Base-by-base conservation (phyloP, 2,329 filamentous ascomycete genomes). In the Pseudocercospora eumusae region DNA sequence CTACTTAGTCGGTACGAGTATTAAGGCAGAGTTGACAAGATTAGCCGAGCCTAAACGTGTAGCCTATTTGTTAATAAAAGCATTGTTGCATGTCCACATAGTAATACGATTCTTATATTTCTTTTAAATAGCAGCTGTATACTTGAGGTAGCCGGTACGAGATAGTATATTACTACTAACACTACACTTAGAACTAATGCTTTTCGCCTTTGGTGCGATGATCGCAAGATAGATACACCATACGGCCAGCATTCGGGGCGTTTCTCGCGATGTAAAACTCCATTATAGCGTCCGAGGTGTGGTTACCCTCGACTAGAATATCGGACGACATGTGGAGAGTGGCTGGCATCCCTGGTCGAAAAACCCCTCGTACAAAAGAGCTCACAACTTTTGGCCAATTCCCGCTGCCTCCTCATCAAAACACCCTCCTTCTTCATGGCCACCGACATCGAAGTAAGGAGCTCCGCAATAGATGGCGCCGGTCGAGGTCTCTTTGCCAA, bases 401-500 rank as follows among this genome's bases (percentile, higher is more conserved):
- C 15, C 36, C 36, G 15, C 36, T 7, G 8, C 2, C 36, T 40
- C 15, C 36, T 40, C 36, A 40, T 8, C 36, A 40, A 18, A n/a
- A 18, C 36, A 23, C 25, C 31, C 8, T 21, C 31, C 21, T 27
- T 42, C 25, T 21, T 27, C 36, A 63, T 63, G 61, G 57, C 57
- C 31, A 27, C 60, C 56, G 60, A 71, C 57, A 63, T 71, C 21
- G 64, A 70, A 55, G 61, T 70, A 21, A 64, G 63, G 36, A 54
- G 64, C 40, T 70, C 68, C 36, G 58, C 59, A n/a, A 68, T 71
- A 49, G 59, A 63, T 28, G 64, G 62, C 31, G 69, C 67, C 20
- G 85, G 85, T 11, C 81, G 79, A 33, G 85, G 85, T 4, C 74
- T 87, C 1, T 86, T 87, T 70, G 81, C 84, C 2, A 78, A 75